Percentiles rank a stretch among this genome's conserved stretches.
These are phyloP conservation scores for Parascedosporium putredinis DNA, from an alignment of 2,329 filamentous ascomycete genomes.

Conservation along the genomic window DNA sequence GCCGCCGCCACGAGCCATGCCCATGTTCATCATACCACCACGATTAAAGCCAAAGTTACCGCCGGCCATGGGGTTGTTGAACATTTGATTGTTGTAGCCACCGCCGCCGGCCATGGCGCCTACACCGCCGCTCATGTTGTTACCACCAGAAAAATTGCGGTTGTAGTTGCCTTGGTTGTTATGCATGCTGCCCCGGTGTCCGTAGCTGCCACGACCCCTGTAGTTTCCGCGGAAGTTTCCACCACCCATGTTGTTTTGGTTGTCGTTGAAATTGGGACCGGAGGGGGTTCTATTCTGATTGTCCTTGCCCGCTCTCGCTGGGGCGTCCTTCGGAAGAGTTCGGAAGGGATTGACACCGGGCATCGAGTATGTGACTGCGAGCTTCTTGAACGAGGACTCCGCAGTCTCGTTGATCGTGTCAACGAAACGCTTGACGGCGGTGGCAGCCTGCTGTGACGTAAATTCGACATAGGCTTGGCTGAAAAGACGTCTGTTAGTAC, in stretches of 20 bases:
- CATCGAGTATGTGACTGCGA: slow-evolving; percentile 63
- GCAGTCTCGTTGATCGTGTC: slow-evolving; percentile 44
- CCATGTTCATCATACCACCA: slow-evolving; percentile 29
- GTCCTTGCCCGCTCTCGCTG: slow-evolving; percentile 31
- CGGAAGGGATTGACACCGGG: slow-evolving; percentile 78
- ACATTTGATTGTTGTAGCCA: slow-evolving; percentile 32
- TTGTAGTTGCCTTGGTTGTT: slow-evolving; percentile 33
- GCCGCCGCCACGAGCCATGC: slow-evolving; percentile 33
- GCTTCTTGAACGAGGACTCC: slow-evolving; percentile 49
- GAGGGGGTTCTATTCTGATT: slow-evolving; percentile 52
- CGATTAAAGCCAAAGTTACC: slow-evolving; percentile 41
- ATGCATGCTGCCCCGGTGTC: slow-evolving; percentile 39
- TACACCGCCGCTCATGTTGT: slow-evolving; percentile 22
- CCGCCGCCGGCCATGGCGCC: too few species aligned
- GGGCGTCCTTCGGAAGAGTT: slow-evolving; percentile 81
- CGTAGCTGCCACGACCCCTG: slow-evolving; percentile 39
- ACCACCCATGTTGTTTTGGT: slow-evolving; percentile 30
- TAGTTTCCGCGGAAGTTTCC: slow-evolving; percentile 43
- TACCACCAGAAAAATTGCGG: slow-evolving; percentile 23
- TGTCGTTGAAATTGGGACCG: slow-evolving; percentile 39
- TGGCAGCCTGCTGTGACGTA: slow-evolving; percentile 70
- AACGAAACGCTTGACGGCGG: slow-evolving; percentile 72
- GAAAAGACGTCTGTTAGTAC: background rate
- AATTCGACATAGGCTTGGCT: slow-evolving; percentile 80
- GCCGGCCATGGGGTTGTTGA: slow-evolving; percentile 41